Evolutionary conservation across 768 basidiomycete genomes (phyloP), one percentile per base, ranked within the genome.

Genomic region (Kwoniella bestiolae): DNA sequence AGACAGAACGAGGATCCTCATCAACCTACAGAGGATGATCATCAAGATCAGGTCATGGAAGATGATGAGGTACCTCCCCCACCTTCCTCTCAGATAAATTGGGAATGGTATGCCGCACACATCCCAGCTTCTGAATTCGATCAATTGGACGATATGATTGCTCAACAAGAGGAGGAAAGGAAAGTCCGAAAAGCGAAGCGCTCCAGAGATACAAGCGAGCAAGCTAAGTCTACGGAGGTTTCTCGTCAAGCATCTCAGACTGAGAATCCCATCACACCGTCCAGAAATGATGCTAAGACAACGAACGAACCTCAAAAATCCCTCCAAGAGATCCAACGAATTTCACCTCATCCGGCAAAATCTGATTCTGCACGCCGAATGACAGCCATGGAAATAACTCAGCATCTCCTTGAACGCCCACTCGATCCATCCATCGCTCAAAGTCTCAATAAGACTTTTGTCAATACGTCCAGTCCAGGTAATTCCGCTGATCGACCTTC

Each of bases 301-400:
- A n/a, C n/a, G n/a, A n/a, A n/a, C n/a, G n/a, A n/a, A n/a, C n/a
- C n/a, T n/a, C n/a, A n/a, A n/a, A n/a, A n/a, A n/a, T n/a, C n/a
- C n/a, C n/a, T n/a, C n/a, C n/a, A n/a, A n/a, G n/a, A n/a, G n/a
- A n/a, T n/a, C n/a, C n/a, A n/a, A n/a, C n/a, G n/a, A n/a, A n/a
- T n/a, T n/a, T n/a, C n/a, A n/a, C n/a, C n/a, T n/a, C 50, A 52
- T 52, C 51, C 25, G 51, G 47, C 23, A 11, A n/a, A 12, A 18
- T 23, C 18, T 12, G 50, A 51, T 21, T 16, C 31, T 16, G 14
- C 3, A 21, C 16, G 21, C 11, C 26, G 26, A 21, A 46, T 59
- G 57, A 41, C 44, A 18, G 57, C 45, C 5, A 59, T 59, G 29
- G 57, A 59, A n/a, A 32, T 59, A 3, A 46, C 45, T 28, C 25